A percentile compares a stretch with the other conserved stretches of the same genome.
phyloP scores from a whole-genome alignment of 257 asterid genomes.

The Jacaranda mimosifolia region DNA sequence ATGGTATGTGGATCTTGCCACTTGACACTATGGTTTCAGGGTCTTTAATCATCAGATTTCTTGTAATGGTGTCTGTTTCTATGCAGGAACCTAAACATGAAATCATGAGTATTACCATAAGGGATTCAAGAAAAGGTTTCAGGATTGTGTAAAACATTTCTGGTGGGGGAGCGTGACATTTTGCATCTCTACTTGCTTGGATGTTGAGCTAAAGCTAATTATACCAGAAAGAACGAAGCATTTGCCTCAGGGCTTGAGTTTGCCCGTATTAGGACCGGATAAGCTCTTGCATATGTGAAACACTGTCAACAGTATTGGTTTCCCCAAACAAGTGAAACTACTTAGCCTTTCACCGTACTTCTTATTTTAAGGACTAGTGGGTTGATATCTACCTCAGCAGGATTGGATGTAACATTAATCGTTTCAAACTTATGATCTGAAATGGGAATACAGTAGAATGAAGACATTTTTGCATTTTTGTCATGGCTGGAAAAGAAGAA shows the following conservation, averaged over 20 bases:
- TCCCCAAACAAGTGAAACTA: background rate
- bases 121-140: slow-evolving; percentile 25
- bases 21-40: slow-evolving; percentile 47
- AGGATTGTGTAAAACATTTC: background rate
- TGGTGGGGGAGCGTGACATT: background rate
- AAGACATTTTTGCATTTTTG: too few species aligned
- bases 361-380: background rate
- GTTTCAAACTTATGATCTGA: too few species aligned
- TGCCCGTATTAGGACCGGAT: too few species aligned
- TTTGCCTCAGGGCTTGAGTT: background rate
- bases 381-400: background rate
- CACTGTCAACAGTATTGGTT: background rate
- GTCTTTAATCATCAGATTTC: slow-evolving; percentile 27
- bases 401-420: background rate
- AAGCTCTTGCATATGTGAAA: background rate
- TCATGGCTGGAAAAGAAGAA: too few species aligned
- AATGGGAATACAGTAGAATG: too few species aligned
- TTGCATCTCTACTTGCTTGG: background rate
- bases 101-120: slow-evolving; percentile 24
- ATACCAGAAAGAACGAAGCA: background rate
- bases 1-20: slow-evolving; percentile 31
- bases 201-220: background rate
- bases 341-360: background rate
- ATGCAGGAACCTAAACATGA: slow-evolving; percentile 32
- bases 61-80: slow-evolving; percentile 43